phyloP scores from a whole-genome alignment of 176 grass and related monocot genomes.

The Avena sativa region DNA sequence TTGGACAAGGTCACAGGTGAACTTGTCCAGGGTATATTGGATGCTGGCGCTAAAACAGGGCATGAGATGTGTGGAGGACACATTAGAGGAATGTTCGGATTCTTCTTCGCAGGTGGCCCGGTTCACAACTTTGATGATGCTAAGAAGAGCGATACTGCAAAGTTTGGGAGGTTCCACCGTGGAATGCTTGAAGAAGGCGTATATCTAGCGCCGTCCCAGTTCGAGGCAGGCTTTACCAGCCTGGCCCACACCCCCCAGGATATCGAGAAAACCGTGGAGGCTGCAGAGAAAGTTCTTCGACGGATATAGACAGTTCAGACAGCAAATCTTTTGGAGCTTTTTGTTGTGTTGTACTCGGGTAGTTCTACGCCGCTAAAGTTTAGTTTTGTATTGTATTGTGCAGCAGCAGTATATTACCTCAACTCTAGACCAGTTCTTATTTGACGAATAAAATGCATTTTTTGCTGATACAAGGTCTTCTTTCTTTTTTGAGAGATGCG shows the following conservation, averaged over 20 bases:
- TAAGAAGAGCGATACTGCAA: slow-evolving; percentile 85
- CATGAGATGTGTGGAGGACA: slow-evolving; percentile 96
- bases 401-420: slow-evolving; percentile 40
- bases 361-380: slow-evolving; percentile 31
- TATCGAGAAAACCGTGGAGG: slow-evolving; percentile 76
- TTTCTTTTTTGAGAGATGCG: too few relatives aligned
- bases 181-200: slow-evolving; percentile 98
- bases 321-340: neutral
- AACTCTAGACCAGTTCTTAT: slow-evolving; percentile 15
- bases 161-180: slow-evolving; percentile 89
- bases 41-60: slow-evolving; percentile 67
- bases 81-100: slow-evolving; percentile 91
- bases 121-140: slow-evolving; percentile 88
- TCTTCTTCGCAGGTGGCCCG: slow-evolving; percentile 79
- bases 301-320: slow-evolving; percentile 51
- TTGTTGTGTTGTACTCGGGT: slow-evolving; percentile 38
- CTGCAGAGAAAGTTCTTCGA: slow-evolving; percentile 83
- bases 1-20: slow-evolving; percentile 89
- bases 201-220: slow-evolving; percentile 92
- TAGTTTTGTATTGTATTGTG: slow-evolving; percentile 41
- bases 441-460: neutral
- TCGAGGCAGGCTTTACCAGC: slow-evolving; percentile 95
- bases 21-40: slow-evolving; percentile 75
- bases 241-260: slow-evolving; percentile 84
- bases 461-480: neutral